phyloP scores from a whole-genome alignment of 129 eudicot genomes.

The Dittrichia graveolens region DNA sequence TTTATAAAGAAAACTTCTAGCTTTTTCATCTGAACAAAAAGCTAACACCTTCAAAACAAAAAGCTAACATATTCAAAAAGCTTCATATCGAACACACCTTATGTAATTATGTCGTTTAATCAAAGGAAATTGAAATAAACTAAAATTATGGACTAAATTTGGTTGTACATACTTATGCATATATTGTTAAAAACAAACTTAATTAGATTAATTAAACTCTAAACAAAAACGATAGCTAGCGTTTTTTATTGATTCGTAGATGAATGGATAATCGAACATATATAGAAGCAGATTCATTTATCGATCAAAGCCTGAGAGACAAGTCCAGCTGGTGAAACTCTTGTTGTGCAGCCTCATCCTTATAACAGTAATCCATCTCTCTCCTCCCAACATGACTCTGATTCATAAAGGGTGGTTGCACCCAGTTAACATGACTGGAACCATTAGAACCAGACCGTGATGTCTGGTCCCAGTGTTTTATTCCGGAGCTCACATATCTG shows the following conservation, averaged over 20 bases:
- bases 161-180: too few species aligned
- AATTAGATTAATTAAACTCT: constrained; percentile 3
- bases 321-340: constrained; percentile 36
- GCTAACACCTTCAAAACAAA: too few species aligned
- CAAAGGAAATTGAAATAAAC: too few species aligned
- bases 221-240: constrained; percentile 5
- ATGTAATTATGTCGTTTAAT: too few species aligned
- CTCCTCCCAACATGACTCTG: constrained; percentile 31
- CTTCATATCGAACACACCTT: too few species aligned
- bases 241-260: constrained; percentile 9
- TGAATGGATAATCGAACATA: constrained; percentile 17
- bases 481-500: constrained; percentile 42
- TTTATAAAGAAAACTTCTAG: too few species aligned
- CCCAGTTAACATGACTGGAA: constrained; percentile 36
- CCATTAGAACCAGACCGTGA: constrained; percentile 32
- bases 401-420: constrained; percentile 26
- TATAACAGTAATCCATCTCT: constrained; percentile 25
- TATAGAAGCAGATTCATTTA: constrained; percentile 16
- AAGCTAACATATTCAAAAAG: too few species aligned
- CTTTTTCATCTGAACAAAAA: too few species aligned
- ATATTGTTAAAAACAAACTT: not conserved
- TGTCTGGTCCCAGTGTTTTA: constrained; percentile 33
- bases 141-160: too few species aligned
- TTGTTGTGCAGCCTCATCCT: constrained; percentile 33
- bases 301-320: constrained; percentile 37